Evolutionary conservation across 345 rosid species (phyloP), one percentile per base, ranked within the genome.

Genomic region (Hibiscus mutabilis): DNA sequence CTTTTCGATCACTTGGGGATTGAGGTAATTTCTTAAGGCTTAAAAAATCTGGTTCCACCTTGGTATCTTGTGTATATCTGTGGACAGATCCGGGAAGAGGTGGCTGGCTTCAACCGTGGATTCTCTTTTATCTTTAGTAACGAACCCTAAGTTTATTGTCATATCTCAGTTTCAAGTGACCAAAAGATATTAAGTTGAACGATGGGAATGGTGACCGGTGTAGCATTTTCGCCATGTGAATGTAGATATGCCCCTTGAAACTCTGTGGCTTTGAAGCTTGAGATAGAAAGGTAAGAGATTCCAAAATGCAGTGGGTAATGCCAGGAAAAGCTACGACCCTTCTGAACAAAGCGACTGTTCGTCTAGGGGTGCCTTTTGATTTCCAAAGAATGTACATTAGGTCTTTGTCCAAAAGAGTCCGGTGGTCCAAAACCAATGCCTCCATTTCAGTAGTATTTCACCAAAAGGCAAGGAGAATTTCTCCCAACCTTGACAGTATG

Each of bases 401-500:
- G 13, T 12, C 19, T 19, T 46, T 9, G 57, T 37, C 25, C 14
- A 59, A 71, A 71, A 22, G 42, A 44, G 56, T 42, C 16, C 3
- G 11, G 56, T 59, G 74, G 56, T 71, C 66, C 74, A 46, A 59
- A 71, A 60, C 74, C 66, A 25, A 59, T 59, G 12, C 22, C 66
- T 55, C 55, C 4, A 56, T 29, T 31, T 70, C 2, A 37, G 10
- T 37, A 37, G 42, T 37, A 33, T 33, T 33, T 37, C 40, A 25
- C 19, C 46, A n/a, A 25, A 44, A 58, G 64, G 21, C 7, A 18
- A 25, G 55, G 57, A 75, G 44, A 68, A 51, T 51, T 33, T 33
- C 35, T 33, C 5, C 6, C 35, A 33, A 33, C 35, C 16, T 59
- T 18, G 27, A 33, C 59, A 42, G 22, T 52, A 11, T 37, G 35